Evolutionary conservation across 176 grass and related monocot species (phyloP), one percentile per base, ranked within the genome.

Genomic region (Musa schizocarpa): DNA sequence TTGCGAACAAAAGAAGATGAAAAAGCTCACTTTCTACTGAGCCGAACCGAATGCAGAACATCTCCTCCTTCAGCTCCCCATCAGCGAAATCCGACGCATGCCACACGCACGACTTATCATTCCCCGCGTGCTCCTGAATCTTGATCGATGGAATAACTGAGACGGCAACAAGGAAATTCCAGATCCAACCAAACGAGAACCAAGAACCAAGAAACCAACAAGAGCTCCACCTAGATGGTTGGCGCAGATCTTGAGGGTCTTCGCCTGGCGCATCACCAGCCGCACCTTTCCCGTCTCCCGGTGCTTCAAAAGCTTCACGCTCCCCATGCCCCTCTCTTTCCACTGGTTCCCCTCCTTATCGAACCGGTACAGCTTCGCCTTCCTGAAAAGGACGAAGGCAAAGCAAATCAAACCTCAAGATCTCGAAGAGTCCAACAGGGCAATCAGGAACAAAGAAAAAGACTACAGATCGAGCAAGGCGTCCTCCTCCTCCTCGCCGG

Each of bases 161-260:
- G 11, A 50, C 48, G 26, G 10, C 63, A 43, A 68, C 24, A 2
- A 17, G 12, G 21, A 29, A 16, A 8, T 66, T 68, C 7, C 27
- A 26, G 23, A 65, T 13, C 63, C 9, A 26, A 65, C 12, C 4
- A n/a, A 26, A 26, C 3, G 12, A 65, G 12, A 65, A 65, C 2
- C 19, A 65, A 65, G 3, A 43, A 11, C 26, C 63, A 27, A 24
- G 22, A 65, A 20, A 6, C 23, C 13, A 26, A 26, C 11, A 1
- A 26, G 9, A 12, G 1, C 1, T 20, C 23, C 9, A 65, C 63
- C 48, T 16, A 70, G 68, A 70, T 70, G 68, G 68, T 70, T 70
- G 19, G 68, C 68, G 48, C 68, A 70, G 48, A 70, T 70, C 68
- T 70, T 70, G 43, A 70, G 68, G 17, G 68, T 70, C 43, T 70